Evolutionary conservation across 805 yeast species (phyloP).

Genomic region (Pichia eremophila): DNA sequence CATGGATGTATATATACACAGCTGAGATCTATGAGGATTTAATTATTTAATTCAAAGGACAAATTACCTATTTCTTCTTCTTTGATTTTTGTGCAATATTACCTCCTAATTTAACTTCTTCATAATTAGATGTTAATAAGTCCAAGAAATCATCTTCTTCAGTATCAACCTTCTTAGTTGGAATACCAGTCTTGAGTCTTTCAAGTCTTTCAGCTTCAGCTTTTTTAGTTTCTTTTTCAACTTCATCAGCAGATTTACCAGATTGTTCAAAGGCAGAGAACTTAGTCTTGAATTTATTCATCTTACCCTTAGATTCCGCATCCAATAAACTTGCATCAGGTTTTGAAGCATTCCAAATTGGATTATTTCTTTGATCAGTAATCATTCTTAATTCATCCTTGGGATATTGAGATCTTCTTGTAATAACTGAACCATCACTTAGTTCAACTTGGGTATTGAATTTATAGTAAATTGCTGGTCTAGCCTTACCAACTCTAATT

Average conservation of each 20-base stretch:
- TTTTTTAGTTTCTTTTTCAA: slow-evolving; percentile 14
- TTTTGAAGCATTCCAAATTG: slow-evolving; percentile 84
- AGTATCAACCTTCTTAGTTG: slow-evolving; percentile 17
- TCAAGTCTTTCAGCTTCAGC: slow-evolving; percentile 23
- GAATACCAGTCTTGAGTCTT: slow-evolving; percentile 22
- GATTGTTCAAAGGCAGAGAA: slow-evolving; percentile 41
- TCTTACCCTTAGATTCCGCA: slow-evolving; percentile 76
- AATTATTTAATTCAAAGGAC: too few species aligned
- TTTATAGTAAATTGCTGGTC: slow-evolving; percentile 89
- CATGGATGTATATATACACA: slow-evolving; percentile 1
- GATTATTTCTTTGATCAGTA: slow-evolving; percentile 78
- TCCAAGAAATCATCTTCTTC: slow-evolving; percentile 38
- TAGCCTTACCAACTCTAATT: slow-evolving; percentile 70
- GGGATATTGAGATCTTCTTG: slow-evolving; percentile 79
- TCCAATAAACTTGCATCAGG: slow-evolving; percentile 66
- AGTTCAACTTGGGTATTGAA: slow-evolving; percentile 85
- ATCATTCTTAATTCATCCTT: slow-evolving; percentile 78
- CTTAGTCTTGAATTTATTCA: slow-evolving; percentile 64
- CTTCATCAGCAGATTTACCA: slow-evolving; percentile 25
- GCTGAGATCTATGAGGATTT: too few species aligned
- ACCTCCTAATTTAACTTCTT: slow-evolving; percentile 29
- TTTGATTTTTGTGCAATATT: slow-evolving; percentile 25
- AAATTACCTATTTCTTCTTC: slow-evolving; percentile 12
- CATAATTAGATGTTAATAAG: slow-evolving; percentile 40
- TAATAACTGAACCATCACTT: slow-evolving; percentile 87